These are phyloP conservation scores for Metschnikowia aberdeeniae DNA, from an alignment of 805 yeast genomes.

Conservation along the genomic window DNA sequence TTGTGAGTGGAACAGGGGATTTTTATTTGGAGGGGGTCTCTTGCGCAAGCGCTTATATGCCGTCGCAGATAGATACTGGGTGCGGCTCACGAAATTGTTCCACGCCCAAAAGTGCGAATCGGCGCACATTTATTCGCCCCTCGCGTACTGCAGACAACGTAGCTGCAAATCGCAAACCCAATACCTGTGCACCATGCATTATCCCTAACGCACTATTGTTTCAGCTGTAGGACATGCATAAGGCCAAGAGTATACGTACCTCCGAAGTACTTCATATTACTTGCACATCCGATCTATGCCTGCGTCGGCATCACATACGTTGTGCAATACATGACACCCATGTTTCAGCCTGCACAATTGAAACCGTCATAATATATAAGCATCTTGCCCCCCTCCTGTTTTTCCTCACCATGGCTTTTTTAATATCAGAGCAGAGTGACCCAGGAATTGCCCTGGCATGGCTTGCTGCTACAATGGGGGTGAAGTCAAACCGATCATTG, in stretches of 20 bases:
- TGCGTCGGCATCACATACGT: too few relatives aligned
- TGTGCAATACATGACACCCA: too few relatives aligned
- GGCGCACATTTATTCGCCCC: background rate
- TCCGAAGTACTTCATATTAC: too few relatives aligned
- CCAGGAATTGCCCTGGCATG: conserved; percentile 25
- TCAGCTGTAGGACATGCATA: background rate
- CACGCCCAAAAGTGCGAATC: background rate
- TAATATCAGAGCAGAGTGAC: background rate
- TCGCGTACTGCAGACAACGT: background rate
- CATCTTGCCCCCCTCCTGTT: background rate
- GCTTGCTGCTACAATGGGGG: conserved; percentile 42
- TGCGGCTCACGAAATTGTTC: conserved; percentile 1
- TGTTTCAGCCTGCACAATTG: too few relatives aligned
- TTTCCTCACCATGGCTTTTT: background rate
- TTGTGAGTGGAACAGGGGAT: background rate
- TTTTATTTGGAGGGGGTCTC: background rate
- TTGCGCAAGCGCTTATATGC: conserved; percentile 4
- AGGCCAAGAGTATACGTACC: too few relatives aligned
- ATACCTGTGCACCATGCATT: background rate
- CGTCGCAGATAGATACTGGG: background rate
- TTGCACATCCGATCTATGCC: too few relatives aligned
- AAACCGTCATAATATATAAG: background rate
- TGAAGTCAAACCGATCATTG: conserved; percentile 24
- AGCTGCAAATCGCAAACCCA: conserved; percentile 3
- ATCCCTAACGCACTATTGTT: background rate